phyloP scores from a whole-genome alignment of 1,284 basidiomycete genomes.

The Boletus coffeatus region DNA sequence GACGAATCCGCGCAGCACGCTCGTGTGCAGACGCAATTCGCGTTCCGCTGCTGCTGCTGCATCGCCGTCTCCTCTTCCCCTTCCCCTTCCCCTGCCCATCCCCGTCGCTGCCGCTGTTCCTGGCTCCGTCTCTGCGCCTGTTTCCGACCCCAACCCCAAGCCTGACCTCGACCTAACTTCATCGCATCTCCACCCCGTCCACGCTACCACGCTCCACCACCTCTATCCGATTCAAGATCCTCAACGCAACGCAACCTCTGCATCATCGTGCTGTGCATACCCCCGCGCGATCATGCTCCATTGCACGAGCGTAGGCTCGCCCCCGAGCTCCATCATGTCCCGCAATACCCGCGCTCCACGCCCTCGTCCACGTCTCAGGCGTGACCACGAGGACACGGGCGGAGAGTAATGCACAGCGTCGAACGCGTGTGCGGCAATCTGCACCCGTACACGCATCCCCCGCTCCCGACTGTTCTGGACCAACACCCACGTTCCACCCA shows the following conservation, averaged over 20 bases:
- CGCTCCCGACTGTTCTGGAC: too few relatives aligned
- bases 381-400: slow-evolving; percentile 8
- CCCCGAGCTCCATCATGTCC: slow-evolving; percentile 32
- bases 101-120: background rate
- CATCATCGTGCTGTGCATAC: slow-evolving; percentile 17
- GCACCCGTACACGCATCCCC: too few relatives aligned
- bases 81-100: background rate
- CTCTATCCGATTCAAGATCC: too few relatives aligned
- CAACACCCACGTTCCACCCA: too few relatives aligned
- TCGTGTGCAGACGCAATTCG: slow-evolving; percentile 22
- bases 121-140: too few relatives aligned
- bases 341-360: slow-evolving; percentile 19
- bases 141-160: background rate
- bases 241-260: background rate
- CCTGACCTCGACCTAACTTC: background rate
- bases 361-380: background rate
- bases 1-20: slow-evolving; percentile 29
- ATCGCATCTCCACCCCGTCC: background rate
- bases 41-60: slow-evolving; percentile 2
- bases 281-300: slow-evolving; percentile 25
- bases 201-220: background rate
- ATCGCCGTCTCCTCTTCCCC: background rate
- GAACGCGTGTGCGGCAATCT: too few relatives aligned
- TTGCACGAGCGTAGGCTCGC: slow-evolving; percentile 24
- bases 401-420: too few relatives aligned